A percentile compares a stretch with the other conserved stretches of the same genome.
Conservation (phyloP, 2,329 filamentous ascomycete genomes). For the Elsinoe ampelina region DNA sequence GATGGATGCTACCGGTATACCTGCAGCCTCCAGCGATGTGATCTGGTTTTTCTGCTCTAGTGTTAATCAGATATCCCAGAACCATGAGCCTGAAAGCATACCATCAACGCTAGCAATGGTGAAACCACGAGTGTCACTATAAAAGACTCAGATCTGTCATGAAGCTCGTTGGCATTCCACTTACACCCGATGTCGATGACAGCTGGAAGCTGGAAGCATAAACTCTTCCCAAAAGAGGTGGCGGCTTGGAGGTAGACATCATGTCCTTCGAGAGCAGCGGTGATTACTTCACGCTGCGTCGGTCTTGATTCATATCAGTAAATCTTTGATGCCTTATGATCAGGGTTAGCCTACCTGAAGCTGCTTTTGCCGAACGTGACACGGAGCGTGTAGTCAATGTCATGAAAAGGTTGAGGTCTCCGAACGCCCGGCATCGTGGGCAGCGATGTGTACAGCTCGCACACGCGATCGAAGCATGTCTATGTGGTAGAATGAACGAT, state of each 20-base stretch:
- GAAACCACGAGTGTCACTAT: constrained; percentile 83
- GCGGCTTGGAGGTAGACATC: constrained; percentile 93
- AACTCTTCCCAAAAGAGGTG: constrained; percentile 82
- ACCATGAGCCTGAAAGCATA: constrained; percentile 30
- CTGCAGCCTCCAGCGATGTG: constrained; percentile 61
- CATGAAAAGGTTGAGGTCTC: constrained; percentile 21
- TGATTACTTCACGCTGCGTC: constrained; percentile 78
- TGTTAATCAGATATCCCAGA: background rate
- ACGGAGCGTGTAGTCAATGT: constrained; percentile 31
- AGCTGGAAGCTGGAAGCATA: constrained; percentile 87
- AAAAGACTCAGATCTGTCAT: background rate
- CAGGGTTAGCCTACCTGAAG: constrained; percentile 23
- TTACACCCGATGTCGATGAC: constrained; percentile 76
- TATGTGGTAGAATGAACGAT: too few relatives aligned
- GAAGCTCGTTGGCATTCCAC: constrained; percentile 27
- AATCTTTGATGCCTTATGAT: too few relatives aligned
- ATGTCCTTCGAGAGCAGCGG: constrained; percentile 66
- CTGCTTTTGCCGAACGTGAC: constrained; percentile 27
- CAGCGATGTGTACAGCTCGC: background rate
- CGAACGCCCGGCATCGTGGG: constrained; percentile 22
- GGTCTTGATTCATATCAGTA: constrained; percentile 47
- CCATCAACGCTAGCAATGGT: constrained; percentile 82
- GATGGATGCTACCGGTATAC: constrained; percentile 72
- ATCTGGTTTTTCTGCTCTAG: constrained; percentile 74
- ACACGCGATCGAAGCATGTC: background rate